Evolutionary conservation across 2,329 filamentous ascomycete genomes (phyloP), one percentile per base, ranked within the genome.

Genomic region (Colletotrichum cereale): DNA sequence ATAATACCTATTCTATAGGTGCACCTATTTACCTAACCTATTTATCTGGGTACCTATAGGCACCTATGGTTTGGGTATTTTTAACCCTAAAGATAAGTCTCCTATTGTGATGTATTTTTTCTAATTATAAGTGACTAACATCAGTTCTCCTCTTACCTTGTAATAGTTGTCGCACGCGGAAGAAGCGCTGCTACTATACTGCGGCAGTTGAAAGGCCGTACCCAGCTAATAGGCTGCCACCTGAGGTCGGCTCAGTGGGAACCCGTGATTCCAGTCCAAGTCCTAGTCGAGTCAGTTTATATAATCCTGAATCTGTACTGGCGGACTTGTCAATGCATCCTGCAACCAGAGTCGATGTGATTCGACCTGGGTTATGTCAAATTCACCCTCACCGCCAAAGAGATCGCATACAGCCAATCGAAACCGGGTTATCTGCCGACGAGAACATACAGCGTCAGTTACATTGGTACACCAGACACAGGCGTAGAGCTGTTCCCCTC

Each of bases 261-360:
- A 71, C 50, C 6, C 66, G 72, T 0, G 66, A 73, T 5, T 60
- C 62, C 0, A 75, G 72, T 34, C 67, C 62, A 3, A 66, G 56
- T 38, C 70, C 65, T 3, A 71, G 66, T 29, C 66, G 73, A 14
- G 67, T 73, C 31, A 75, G 72, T 57, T 66, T 67, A 21, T 75
- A 75, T 60, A 75, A 75, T 24, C 74, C 74, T 6, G 72, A 75
- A 42, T 73, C 72, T 7, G 72, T 75, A 5, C 44, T 75, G 24
- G 67, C 56, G 42, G 72, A 75, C 14, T 62, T 75, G 1, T 72
- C 74, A 6, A 55, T 12, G 29, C 29, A 42, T 6, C 16, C 58
- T 2, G 18, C 53, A 29, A n/a, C 26, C 18, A 3, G 29, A 38
- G 48, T 12, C 10, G 29, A 14, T 40, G 29, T 36, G 21, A 18